These are phyloP conservation scores for Fusarium brevicatenulatum DNA, from an alignment of 2,329 filamentous ascomycete genomes.

Conservation along the genomic window DNA sequence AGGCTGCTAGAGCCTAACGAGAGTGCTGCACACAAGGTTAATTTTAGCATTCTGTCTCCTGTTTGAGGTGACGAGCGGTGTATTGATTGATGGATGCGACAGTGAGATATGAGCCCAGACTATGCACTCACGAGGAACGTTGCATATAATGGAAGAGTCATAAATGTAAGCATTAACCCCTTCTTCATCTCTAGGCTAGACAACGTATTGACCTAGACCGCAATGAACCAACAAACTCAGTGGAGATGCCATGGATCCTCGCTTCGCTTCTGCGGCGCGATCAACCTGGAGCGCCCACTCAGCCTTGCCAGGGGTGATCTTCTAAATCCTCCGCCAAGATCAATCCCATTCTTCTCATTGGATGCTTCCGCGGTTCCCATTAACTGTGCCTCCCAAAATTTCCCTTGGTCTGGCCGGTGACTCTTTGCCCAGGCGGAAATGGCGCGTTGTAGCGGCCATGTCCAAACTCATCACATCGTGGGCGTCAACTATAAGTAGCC, in stretches of 20 bases:
- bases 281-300: neutral
- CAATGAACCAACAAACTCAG: neutral
- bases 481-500: slow-evolving; percentile 1
- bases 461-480: neutral
- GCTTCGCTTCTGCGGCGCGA: neutral
- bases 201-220: neutral
- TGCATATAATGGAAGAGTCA: neutral
- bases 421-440: neutral
- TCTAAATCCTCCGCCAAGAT: neutral
- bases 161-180: neutral
- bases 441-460: neutral
- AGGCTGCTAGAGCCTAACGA: neutral
- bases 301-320: slow-evolving; percentile 9
- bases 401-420: neutral
- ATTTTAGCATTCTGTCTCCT: slow-evolving; percentile 8
- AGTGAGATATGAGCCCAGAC: neutral
- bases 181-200: neutral
- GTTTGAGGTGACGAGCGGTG: neutral
- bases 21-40: slow-evolving; percentile 2
- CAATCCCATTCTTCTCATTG: neutral
- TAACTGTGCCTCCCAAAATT: slow-evolving; percentile 12
- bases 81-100: neutral
- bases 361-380: neutral
- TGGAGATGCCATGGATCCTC: neutral
- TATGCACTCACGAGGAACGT: neutral